Evolutionary conservation across 148 eudicot species (phyloP).

Genomic region (Polygonum aviculare): DNA sequence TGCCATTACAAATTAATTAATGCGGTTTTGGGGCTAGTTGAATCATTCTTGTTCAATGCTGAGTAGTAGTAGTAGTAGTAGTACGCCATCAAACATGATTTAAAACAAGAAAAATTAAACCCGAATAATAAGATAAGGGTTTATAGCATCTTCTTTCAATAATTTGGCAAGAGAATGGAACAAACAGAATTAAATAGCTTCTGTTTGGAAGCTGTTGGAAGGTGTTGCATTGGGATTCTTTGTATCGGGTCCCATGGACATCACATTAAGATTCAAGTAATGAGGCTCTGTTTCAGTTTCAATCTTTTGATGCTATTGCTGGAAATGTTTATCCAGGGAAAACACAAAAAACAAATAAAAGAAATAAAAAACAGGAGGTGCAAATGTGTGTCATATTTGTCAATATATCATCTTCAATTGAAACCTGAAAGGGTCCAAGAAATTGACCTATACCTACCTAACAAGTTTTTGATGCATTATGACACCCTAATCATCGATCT

Average conservation of each 20-base stretch:
- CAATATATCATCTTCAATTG: not conserved
- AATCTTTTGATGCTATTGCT: not conserved
- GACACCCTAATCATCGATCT: not conserved
- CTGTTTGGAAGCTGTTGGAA: slow-evolving; percentile 2
- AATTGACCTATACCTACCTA: not conserved
- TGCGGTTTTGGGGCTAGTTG: too few species aligned
- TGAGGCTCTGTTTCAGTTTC: not conserved
- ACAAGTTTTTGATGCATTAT: not conserved
- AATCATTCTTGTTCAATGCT: too few species aligned
- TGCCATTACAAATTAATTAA: too few species aligned
- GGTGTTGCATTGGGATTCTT: not conserved
- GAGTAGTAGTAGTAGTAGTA: too few species aligned
- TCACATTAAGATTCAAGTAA: not conserved
- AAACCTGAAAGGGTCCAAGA: not conserved
- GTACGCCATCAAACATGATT: too few species aligned
- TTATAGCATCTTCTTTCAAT: not conserved
- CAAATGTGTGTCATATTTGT: not conserved
- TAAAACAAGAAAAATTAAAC: too few species aligned
- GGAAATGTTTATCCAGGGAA: not conserved
- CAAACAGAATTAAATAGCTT: not conserved
- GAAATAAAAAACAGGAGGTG: not conserved
- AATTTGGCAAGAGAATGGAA: not conserved
- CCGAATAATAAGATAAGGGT: too few species aligned
- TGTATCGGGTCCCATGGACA: not conserved
- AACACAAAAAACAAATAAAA: not conserved